Evolutionary conservation across 2,329 filamentous ascomycete species (phyloP), one percentile per base, ranked within the genome.

Genomic region (Tolypocladium inflatum): DNA sequence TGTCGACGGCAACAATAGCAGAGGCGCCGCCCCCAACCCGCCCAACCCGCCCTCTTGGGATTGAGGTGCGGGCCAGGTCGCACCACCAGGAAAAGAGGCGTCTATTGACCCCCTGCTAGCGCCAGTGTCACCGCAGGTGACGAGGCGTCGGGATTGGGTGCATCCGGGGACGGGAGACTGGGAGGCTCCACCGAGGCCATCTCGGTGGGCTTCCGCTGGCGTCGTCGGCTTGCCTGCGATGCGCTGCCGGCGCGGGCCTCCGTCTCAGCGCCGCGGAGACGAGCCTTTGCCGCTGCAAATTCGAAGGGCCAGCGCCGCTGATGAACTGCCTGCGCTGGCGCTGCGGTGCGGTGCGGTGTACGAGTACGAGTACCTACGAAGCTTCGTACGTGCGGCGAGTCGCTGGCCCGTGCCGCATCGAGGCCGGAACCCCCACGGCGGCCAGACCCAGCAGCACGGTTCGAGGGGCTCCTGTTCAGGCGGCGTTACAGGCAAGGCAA

Each of bases 111-210:
- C 42, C 37, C 38, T 33, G 35, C 37, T 35, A 33, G 55, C 42
- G 55, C 41, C n/a, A 15, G 48, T 48, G 48, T 48, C 53, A 19
- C 55, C 53, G 57, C 57, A 58, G 54, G 35, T 59, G 58, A 59
- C 55, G 45, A 17, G 41, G 30, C 51, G n/a, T 51, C 51, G 41
- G 55, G 58, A 57, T 59, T 59, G 58, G 58, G 38, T 19, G 45
- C 35, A 17, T 15, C 26, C 15, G 42, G 23, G 26, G 45, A 42
- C 57, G 57, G 53, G 57, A 53, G 45, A 8, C 43, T 45, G 43
- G 11, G 43, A 19, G 43, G 43, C 43, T 26, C 43, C 43, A 17
- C 43, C 21, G 15, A 13, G 11, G 21, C 2, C 43, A 30, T 48
- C 43, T 48, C 23, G 23, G 23, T 30, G 43, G 43, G 43, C 43